These are phyloP conservation scores for Physcia stellaris DNA, from an alignment of 495 filamentous ascomycete genomes.

Conservation along the genomic window DNA sequence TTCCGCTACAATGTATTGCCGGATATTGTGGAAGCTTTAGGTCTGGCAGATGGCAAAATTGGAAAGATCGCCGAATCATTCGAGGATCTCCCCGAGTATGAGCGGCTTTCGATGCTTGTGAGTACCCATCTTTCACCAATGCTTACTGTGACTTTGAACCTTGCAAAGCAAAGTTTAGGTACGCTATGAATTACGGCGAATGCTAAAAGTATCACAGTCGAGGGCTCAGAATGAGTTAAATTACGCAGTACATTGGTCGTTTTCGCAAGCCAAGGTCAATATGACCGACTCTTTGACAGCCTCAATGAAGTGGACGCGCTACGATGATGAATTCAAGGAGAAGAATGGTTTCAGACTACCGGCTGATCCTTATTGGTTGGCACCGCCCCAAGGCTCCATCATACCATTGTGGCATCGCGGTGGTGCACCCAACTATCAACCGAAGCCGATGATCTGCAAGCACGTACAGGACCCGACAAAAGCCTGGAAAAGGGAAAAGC, in stretches of 20 bases:
- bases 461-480: constrained; percentile 18
- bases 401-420: constrained; percentile 20
- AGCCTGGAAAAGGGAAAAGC: constrained; percentile 14
- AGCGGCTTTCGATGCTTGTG: constrained; percentile 13
- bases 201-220: constrained; percentile 1
- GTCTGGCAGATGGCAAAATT: background rate
- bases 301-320: constrained; percentile 17
- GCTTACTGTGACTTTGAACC: no score
- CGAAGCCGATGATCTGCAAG: constrained; percentile 18
- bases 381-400: constrained; percentile 20
- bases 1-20: constrained; percentile 16
- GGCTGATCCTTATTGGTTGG: constrained; percentile 20
- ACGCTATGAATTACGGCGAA: background rate
- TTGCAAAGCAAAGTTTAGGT: no score
- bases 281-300: constrained; percentile 17
- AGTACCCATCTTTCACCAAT: no score
- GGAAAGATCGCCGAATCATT: constrained; percentile 10
- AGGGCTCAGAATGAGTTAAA: constrained; percentile 17
- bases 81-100: constrained; percentile 18
- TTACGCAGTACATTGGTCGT: constrained; percentile 19
- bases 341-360: constrained; percentile 16
- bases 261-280: constrained; percentile 8
- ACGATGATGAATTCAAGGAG: constrained; percentile 14
- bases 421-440: constrained; percentile 19
- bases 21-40: constrained; percentile 8